Evolutionary conservation across 2,329 filamentous ascomycete species (phyloP).

Genomic region (Penicillium sp.): DNA sequence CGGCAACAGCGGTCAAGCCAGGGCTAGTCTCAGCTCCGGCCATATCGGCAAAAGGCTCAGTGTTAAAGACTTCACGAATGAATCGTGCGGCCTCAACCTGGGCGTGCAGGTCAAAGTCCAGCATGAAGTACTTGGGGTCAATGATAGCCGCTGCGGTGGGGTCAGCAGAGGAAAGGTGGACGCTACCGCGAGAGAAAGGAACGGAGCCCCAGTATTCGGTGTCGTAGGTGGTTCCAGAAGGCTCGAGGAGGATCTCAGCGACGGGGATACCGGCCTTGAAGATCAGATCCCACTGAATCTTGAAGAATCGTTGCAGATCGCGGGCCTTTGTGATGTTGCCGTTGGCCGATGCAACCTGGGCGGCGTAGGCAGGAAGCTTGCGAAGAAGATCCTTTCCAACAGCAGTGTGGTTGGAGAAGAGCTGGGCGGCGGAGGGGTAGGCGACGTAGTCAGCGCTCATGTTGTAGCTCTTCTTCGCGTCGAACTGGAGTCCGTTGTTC

Average conservation of each 20-base stretch:
- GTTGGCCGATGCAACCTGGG: conserved; percentile 19
- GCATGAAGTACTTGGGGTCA: conserved; percentile 34
- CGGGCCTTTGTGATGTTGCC: conserved; percentile 17
- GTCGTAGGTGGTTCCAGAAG: conserved; percentile 17
- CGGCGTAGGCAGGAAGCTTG: conserved; percentile 25
- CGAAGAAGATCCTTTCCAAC: conserved; percentile 17
- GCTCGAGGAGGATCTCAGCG: conserved; percentile 29
- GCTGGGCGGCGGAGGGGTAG: conserved; percentile 22
- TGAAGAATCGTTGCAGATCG: conserved; percentile 25
- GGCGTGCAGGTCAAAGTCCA: conserved; percentile 28
- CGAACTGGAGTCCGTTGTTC: conserved; percentile 21
- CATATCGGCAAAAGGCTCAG: conserved; percentile 17
- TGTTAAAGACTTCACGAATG: conserved; percentile 23
- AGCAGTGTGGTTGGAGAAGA: conserved; percentile 24
- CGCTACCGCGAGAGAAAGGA: conserved; percentile 34
- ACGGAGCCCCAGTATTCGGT: conserved; percentile 29
- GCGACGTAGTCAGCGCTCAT: conserved; percentile 17
- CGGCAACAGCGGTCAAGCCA: conserved; percentile 20
- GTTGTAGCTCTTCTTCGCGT: conserved; percentile 14
- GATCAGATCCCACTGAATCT: conserved; percentile 31
- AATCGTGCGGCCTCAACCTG: conserved; percentile 25
- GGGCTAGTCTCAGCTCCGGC: conserved; percentile 22
- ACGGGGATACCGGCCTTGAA: conserved; percentile 28
- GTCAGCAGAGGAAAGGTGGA: conserved; percentile 31
- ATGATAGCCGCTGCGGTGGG: conserved; percentile 24